Percentiles rank a stretch among this genome's conserved stretches.
Evolutionary conservation across 2,329 filamentous ascomycete genomes (phyloP).

Genomic region (Neonectria neomacrospora): DNA sequence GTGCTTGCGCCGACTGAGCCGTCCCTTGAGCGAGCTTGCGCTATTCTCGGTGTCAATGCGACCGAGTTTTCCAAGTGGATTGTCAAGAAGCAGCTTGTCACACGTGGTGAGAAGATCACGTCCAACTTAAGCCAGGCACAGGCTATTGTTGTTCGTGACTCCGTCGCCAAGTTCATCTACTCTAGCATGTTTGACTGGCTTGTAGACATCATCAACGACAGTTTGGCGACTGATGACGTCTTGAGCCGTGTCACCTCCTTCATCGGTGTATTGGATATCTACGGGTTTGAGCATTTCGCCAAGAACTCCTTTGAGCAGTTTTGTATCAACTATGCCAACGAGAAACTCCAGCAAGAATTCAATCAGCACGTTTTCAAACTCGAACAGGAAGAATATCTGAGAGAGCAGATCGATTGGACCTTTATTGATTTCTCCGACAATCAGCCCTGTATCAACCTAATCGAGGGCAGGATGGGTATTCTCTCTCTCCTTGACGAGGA

Average conservation of each 20-base stretch:
- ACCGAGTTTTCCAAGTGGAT: constrained; percentile 96
- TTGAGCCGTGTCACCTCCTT: constrained; percentile 85
- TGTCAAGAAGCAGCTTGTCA: constrained; percentile 98
- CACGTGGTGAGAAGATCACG: constrained; percentile 95
- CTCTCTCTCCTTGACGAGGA: constrained; percentile 94
- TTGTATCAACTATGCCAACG: constrained; percentile 99
- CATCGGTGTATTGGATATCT: constrained; percentile 99
- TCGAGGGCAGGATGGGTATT: constrained; percentile 96
- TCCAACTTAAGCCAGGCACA: constrained; percentile 95
- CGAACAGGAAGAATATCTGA: constrained; percentile 96
- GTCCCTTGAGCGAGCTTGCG: constrained; percentile 81
- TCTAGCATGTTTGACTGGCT: constrained; percentile 99
- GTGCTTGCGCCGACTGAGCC: constrained; percentile 84
- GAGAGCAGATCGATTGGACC: constrained; percentile 98
- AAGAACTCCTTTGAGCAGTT: constrained; percentile 99
- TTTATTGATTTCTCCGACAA: constrained; percentile 99
- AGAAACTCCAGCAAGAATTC: constrained; percentile 99
- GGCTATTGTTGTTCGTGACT: constrained; percentile 93
- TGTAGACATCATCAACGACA: constrained; percentile 94
- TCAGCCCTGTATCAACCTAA: constrained; percentile 97
- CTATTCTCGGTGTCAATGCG: constrained; percentile 87
- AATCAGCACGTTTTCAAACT: constrained; percentile 99
- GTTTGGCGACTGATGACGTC: constrained; percentile 89
- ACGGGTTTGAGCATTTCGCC: constrained; percentile 98
- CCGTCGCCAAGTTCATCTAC: constrained; percentile 98